Evolutionary conservation across 208 protist species (phyloP), one percentile per base, ranked within the genome.

Genomic region (Trypanosomatidae sp.): DNA sequence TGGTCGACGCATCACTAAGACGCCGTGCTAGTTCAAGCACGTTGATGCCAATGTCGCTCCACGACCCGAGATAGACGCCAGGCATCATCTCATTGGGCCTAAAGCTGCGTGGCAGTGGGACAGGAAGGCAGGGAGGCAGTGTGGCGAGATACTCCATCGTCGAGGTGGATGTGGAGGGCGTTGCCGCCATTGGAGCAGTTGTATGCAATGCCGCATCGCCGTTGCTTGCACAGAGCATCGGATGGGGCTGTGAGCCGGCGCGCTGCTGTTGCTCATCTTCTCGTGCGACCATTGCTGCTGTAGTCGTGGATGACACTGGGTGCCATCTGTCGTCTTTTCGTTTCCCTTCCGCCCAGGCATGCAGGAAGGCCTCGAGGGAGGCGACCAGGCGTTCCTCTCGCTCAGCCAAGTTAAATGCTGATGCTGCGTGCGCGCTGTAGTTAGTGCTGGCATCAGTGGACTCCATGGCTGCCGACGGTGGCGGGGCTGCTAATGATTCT

Each of bases 61-160:
- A 56, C 33, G 77, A 77, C n/a, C 88, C 88, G 36, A 92, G 75
- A 68, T 92, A 92, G 22, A 92, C 41, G 6, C 55, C 80, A 30
- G 88, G 81, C 13, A 92, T 65, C 58, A 92, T 89, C 47, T 87
- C 80, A 56, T 87, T 73, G 4, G 88, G 88, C 1, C 88, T 84
- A 41, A 92, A 83, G 64, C 77, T 86, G 30, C 68, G 69, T 56
- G 60, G 64, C 33, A 76, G 77, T 49, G 73, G 56, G 9, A 56
- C 30, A 22, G 49, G 36, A 62, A 86, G 59, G 17, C 66, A 58
- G 22, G 36, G 73, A 10, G 79, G 74, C 13, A 79, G 67, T 7
- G 47, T 13, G 4, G 30, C 25, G 15, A 74, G 46, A n/a, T 53
- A 66, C 10, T 68, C 62, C 3, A 30, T 19, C 6, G 49, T 30